These are phyloP conservation scores for Capronia epimyces DNA, from an alignment of 2,329 filamentous ascomycete species.

Conservation along the genomic window DNA sequence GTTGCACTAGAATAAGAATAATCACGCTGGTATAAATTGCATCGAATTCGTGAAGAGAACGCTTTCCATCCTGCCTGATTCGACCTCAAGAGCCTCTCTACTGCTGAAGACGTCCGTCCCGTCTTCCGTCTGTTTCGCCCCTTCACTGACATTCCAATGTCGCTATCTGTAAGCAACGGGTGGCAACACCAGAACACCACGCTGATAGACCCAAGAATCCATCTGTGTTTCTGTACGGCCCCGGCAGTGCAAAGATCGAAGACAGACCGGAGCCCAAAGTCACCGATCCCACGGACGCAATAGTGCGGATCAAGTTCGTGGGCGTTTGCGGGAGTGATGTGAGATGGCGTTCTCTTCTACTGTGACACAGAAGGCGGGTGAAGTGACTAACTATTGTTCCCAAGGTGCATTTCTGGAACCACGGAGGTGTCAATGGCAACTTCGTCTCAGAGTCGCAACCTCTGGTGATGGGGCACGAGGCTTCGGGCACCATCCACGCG, in stretches of 20 bases:
- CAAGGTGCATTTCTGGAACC: slow-evolving; percentile 39
- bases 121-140: no score
- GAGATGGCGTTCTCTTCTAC: no score
- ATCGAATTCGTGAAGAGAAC: no score
- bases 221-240: slow-evolving; percentile 40
- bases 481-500: slow-evolving; percentile 30
- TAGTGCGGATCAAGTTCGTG: slow-evolving; percentile 42
- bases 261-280: slow-evolving; percentile 37
- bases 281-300: slow-evolving; percentile 35
- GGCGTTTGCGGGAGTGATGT: slow-evolving; percentile 43
- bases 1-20: no score
- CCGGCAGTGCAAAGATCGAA: slow-evolving; percentile 37
- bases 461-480: slow-evolving; percentile 36
- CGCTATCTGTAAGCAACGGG: slow-evolving; percentile 2
- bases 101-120: background rate
- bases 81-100: no score
- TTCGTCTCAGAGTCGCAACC: slow-evolving; percentile 30
- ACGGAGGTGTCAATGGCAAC: slow-evolving; percentile 34
- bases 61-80: no score
- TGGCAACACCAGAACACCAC: background rate
- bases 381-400: background rate
- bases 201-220: slow-evolving; percentile 33
- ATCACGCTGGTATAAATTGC: no score
- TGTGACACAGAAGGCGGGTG: no score
- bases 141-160: no score